A percentile compares a stretch with the other conserved stretches of the same genome.
Conservation (phyloP, 768 basidiomycete species). For the Phanerochaete carnosa region DNA sequence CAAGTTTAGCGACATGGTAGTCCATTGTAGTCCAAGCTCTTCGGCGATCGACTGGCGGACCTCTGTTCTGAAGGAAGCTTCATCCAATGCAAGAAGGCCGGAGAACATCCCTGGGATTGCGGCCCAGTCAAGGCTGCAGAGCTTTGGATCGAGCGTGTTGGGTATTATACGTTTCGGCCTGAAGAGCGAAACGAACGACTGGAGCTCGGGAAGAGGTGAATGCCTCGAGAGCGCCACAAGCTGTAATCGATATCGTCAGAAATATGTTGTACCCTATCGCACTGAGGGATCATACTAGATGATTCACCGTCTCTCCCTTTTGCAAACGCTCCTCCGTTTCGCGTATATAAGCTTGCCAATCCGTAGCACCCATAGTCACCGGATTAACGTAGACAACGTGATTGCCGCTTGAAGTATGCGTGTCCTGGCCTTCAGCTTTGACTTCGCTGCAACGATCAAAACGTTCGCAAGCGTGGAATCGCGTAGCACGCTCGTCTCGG, state of each 20-base stretch:
- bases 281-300: conserved; percentile 55
- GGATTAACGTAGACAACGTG: conserved; percentile 85
- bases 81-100: conserved; percentile 42
- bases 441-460: conserved; percentile 70
- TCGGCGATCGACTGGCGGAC: conserved; percentile 7
- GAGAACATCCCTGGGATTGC: conserved; percentile 69
- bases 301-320: conserved; percentile 45
- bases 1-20: conserved; percentile 11
- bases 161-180: conserved; percentile 74
- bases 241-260: conserved; percentile 34
- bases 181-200: conserved; percentile 78
- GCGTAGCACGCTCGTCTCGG: conserved; percentile 54
- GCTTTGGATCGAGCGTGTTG: conserved; percentile 61
- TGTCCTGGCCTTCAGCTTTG: conserved; percentile 30
- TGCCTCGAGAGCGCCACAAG: conserved; percentile 84
- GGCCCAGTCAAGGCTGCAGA: conserved; percentile 65
- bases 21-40: conserved; percentile 11
- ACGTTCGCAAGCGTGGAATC: conserved; percentile 94
- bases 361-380: conserved; percentile 59
- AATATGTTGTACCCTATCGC: neutral
- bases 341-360: conserved; percentile 48
- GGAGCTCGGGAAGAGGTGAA: conserved; percentile 84
- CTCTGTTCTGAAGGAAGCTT: conserved; percentile 18
- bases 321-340: conserved; percentile 43
- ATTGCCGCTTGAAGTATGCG: conserved; percentile 28